Conservation (phyloP, 805 yeast genomes). For the Saturnispora quitensis region DNA sequence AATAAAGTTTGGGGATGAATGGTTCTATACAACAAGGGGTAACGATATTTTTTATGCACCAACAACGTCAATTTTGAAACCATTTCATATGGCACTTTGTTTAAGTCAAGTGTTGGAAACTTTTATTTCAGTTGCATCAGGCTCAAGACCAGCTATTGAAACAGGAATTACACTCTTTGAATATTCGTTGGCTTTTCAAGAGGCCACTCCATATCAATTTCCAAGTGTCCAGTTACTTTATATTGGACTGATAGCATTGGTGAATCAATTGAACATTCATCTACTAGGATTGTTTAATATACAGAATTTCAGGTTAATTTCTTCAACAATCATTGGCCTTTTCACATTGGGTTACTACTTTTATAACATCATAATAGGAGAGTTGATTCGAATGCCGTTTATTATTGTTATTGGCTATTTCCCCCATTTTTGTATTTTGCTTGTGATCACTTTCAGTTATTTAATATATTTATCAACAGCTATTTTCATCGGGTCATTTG, state of each 20-base stretch:
- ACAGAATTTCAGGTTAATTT: conserved; percentile 49
- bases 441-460: conserved; percentile 43
- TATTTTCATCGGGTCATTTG: conserved; percentile 39
- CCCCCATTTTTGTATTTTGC: conserved; percentile 54
- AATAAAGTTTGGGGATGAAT: conserved; percentile 16
- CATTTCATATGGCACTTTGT: conserved; percentile 48
- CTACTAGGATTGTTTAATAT: conserved; percentile 46
- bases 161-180: conserved; percentile 68
- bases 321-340: conserved; percentile 53
- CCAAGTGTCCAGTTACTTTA: conserved; percentile 47
- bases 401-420: conserved; percentile 49
- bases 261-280: conserved; percentile 56
- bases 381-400: conserved; percentile 41
- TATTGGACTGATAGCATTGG: conserved; percentile 45
- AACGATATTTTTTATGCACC: conserved; percentile 29
- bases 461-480: conserved; percentile 50
- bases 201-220: conserved; percentile 41
- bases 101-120: conserved; percentile 58
- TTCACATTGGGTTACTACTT: conserved; percentile 41
- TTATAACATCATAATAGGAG: conserved; percentile 32
- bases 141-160: conserved; percentile 49
- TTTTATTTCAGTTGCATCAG: conserved; percentile 48
- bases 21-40: conserved; percentile 11
- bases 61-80: conserved; percentile 46
- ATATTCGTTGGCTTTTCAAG: conserved; percentile 69